phyloP scores from a whole-genome alignment of 2,329 filamentous ascomycete species.

The Berkeleyomyces rouxiae region DNA sequence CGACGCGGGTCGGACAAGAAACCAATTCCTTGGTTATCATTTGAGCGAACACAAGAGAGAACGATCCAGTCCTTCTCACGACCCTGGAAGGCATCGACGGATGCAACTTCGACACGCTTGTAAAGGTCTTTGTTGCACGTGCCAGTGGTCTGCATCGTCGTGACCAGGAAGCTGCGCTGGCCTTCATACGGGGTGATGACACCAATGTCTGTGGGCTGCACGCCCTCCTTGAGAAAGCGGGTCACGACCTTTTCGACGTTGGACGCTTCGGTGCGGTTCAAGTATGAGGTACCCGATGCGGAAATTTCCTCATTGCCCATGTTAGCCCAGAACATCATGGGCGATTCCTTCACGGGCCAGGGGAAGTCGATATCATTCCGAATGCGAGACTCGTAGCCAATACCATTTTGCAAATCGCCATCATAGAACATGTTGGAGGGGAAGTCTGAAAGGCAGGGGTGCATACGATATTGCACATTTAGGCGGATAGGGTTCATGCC shows the following conservation, averaged over 20 bases:
- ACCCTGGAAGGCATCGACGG: conserved; percentile 95
- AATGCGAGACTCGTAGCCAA: conserved; percentile 75
- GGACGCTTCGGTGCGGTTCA: conserved; percentile 90
- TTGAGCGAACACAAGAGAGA: conserved; percentile 90
- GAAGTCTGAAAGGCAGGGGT: conserved; percentile 90
- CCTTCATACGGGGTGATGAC: conserved; percentile 98
- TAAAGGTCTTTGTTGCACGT: conserved; percentile 97
- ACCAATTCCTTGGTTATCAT: conserved; percentile 96
- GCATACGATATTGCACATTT: conserved; percentile 98
- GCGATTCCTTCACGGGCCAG: conserved; percentile 83
- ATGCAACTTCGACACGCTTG: conserved; percentile 96
- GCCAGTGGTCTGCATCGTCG: conserved; percentile 96
- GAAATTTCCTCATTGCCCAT: conserved; percentile 96
- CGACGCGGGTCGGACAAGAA: conserved; percentile 95
- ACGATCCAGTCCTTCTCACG: conserved; percentile 99
- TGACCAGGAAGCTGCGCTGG: conserved; percentile 94
- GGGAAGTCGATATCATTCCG: conserved; percentile 93
- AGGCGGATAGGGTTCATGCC: conserved; percentile 78
- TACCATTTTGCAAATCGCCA: conserved; percentile 88
- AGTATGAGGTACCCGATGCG: conserved; percentile 90
- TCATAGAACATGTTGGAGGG: conserved; percentile 99
- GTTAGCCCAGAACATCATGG: conserved; percentile 99
- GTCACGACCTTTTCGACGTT: conserved; percentile 99
- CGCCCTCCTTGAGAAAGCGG: conserved; percentile 95
- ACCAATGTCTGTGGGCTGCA: conserved; percentile 84